Conservation (phyloP, 352 stramenopile genomes). For the Pseudoperonospora humuli region DNA sequence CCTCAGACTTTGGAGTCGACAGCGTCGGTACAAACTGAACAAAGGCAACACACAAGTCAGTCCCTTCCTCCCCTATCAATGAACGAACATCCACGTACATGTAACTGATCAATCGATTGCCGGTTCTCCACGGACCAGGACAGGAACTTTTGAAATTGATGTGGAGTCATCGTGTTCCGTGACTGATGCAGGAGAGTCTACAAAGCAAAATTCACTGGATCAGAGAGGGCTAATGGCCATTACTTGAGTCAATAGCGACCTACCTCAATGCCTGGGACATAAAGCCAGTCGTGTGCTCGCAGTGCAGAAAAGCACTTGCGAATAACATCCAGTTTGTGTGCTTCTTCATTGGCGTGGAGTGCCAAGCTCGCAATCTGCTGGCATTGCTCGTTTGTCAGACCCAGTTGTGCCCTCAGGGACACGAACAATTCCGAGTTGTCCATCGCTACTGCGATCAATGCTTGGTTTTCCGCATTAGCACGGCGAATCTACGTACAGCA, state of each 20-base stretch:
- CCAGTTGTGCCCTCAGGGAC: slow-evolving; percentile 43
- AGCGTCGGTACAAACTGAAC: slow-evolving; percentile 40
- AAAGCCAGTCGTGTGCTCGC: slow-evolving; percentile 79
- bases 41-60: slow-evolving; percentile 8
- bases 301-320: slow-evolving; percentile 82
- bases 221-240: no score
- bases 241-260: neutral
- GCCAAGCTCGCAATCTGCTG: slow-evolving; percentile 42
- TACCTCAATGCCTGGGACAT: slow-evolving; percentile 79
- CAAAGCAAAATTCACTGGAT: no score
- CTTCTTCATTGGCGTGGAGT: slow-evolving; percentile 47
- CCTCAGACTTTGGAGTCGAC: slow-evolving; percentile 28
- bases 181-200: slow-evolving; percentile 71
- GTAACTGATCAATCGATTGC: slow-evolving; percentile 59
- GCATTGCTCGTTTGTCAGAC: slow-evolving; percentile 66
- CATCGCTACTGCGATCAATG: slow-evolving; percentile 50
- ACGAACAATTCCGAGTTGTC: slow-evolving; percentile 56
- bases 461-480: slow-evolving; percentile 79
- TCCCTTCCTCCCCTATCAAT: neutral
- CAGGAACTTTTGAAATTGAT: slow-evolving; percentile 81
- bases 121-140: slow-evolving; percentile 73
- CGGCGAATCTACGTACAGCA: slow-evolving; percentile 47
- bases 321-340: slow-evolving; percentile 70
- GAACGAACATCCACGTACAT: slow-evolving; percentile 23
- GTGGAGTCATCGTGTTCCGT: slow-evolving; percentile 64